A percentile compares a stretch with the other conserved stretches of the same genome.
These are phyloP conservation scores for Aspergillus ochraceoroseus DNA, from an alignment of 2,329 filamentous ascomycete genomes.

Conservation along the genomic window DNA sequence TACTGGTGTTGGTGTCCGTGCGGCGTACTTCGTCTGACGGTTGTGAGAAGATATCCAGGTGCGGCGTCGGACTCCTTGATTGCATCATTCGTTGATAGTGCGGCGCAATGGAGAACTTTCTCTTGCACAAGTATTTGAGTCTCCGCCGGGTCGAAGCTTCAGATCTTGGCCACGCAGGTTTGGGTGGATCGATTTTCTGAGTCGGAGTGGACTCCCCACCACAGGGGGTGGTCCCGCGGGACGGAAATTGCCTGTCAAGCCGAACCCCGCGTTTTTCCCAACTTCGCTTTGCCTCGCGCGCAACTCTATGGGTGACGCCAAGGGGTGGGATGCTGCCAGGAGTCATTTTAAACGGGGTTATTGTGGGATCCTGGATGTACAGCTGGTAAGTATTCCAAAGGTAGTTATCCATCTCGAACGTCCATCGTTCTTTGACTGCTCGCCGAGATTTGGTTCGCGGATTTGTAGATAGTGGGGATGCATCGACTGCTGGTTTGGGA, in stretches of 20 bases:
- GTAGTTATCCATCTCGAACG: conserved; percentile 60
- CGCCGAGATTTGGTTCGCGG: conserved; percentile 26
- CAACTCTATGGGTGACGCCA: conserved; percentile 60
- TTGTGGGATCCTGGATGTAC: conserved; percentile 61
- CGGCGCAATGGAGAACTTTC: conserved; percentile 57
- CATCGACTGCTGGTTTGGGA: conserved; percentile 37
- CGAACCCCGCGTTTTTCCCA: conserved; percentile 50
- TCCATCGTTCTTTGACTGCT: conserved; percentile 46
- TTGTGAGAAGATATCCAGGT: conserved; percentile 39
- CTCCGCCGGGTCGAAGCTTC: conserved; percentile 56
- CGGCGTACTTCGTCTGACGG: conserved; percentile 28
- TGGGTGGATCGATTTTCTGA: conserved; percentile 27
- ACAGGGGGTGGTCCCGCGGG: conserved; percentile 35
- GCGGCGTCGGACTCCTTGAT: conserved; percentile 57
- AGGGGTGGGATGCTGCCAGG: conserved; percentile 60
- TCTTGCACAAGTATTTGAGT: conserved; percentile 56
- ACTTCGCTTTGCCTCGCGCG: conserved; percentile 56
- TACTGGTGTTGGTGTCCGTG: conserved; percentile 22
- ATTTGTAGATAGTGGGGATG: conserved; percentile 34
- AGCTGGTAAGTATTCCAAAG: conserved; percentile 62
- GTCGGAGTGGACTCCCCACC: conserved; percentile 49
- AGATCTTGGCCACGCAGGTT: conserved; percentile 52
- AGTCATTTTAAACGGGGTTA: conserved; percentile 63
- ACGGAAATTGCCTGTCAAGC: conserved; percentile 22
- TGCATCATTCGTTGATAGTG: conserved; percentile 61